phyloP scores from a whole-genome alignment of 345 rosid species.

The Turritis glabra region DNA sequence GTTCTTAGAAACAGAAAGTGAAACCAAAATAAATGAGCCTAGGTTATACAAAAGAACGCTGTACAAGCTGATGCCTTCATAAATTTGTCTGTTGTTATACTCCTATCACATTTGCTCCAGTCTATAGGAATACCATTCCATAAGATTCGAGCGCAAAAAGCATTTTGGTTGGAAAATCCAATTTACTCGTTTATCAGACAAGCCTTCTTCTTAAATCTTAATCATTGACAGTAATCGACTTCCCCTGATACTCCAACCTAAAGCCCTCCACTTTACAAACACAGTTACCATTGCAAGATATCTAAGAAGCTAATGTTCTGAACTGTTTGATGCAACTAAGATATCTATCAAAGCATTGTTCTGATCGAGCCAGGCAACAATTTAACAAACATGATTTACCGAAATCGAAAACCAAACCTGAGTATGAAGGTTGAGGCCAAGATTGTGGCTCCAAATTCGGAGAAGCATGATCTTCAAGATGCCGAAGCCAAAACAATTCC shows the following conservation, averaged over 20 bases:
- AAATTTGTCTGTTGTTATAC: no score
- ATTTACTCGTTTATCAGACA: not conserved
- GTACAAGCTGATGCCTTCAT: not conserved
- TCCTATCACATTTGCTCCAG: not conserved
- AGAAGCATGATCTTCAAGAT: conserved; percentile 63
- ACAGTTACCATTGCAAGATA: not conserved
- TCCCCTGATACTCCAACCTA: conserved; percentile 9
- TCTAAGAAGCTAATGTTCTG: conserved; percentile 11
- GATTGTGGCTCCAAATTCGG: conserved; percentile 40
- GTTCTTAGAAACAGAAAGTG: not conserved
- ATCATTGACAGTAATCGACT: not conserved
- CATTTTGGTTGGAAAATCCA: not conserved
- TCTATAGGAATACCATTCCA: not conserved
- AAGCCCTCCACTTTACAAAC: not conserved
- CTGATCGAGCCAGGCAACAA: not conserved
- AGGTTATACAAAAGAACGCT: not conserved
- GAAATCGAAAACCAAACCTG: conserved; percentile 45
- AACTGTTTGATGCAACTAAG: no score
- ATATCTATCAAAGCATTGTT: not conserved
- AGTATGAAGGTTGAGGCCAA: conserved; percentile 79
- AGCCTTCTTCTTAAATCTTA: conserved; percentile 1
- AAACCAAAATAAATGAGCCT: conserved; percentile 4
- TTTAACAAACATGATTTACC: not conserved
- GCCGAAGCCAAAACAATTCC: conserved; percentile 74
- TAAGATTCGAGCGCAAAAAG: not conserved